Evolutionary conservation across 352 stramenopile species (phyloP).

Genomic region (Saprolegnia parasitica): DNA sequence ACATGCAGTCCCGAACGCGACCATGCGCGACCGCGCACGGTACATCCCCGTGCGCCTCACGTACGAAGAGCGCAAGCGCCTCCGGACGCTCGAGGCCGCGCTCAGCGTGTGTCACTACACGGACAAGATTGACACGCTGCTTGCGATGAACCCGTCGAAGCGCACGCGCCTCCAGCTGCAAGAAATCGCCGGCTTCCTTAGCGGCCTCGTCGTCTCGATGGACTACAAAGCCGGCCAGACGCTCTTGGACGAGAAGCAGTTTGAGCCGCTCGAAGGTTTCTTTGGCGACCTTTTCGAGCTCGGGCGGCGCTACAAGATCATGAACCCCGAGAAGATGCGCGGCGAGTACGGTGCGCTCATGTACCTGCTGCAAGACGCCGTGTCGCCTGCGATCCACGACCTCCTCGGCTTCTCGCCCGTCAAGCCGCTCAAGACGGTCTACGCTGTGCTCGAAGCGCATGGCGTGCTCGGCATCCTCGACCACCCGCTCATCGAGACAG

Average conservation of each 20-base stretch:
- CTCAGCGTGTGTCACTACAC: slow-evolving; percentile 93
- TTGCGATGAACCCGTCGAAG: slow-evolving; percentile 55
- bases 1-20: slow-evolving; percentile 12
- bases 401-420: slow-evolving; percentile 82
- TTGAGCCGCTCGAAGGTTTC: slow-evolving; percentile 80
- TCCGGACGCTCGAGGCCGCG: slow-evolving; percentile 91
- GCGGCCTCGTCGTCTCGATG: slow-evolving; percentile 85
- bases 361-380: slow-evolving; percentile 90
- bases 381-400: slow-evolving; percentile 74
- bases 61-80: slow-evolving; percentile 91
- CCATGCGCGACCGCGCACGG: slow-evolving; percentile 89
- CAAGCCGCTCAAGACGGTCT: slow-evolving; percentile 85
- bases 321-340: slow-evolving; percentile 98
- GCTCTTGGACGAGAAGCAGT: slow-evolving; percentile 87
- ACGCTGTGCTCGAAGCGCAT: slow-evolving; percentile 75
- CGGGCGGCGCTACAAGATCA: slow-evolving; percentile 95
- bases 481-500: slow-evolving; percentile 86
- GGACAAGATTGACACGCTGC: slow-evolving; percentile 83
- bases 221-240: slow-evolving; percentile 86
- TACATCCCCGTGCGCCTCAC: slow-evolving; percentile 95
- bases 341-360: slow-evolving; percentile 96
- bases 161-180: slow-evolving; percentile 85
- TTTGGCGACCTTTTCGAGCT: slow-evolving; percentile 93
- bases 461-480: slow-evolving; percentile 69
- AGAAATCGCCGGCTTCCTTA: slow-evolving; percentile 89